phyloP scores from a whole-genome alignment of 2,329 filamentous ascomycete genomes.

The Exophiala lecanii-corni region DNA sequence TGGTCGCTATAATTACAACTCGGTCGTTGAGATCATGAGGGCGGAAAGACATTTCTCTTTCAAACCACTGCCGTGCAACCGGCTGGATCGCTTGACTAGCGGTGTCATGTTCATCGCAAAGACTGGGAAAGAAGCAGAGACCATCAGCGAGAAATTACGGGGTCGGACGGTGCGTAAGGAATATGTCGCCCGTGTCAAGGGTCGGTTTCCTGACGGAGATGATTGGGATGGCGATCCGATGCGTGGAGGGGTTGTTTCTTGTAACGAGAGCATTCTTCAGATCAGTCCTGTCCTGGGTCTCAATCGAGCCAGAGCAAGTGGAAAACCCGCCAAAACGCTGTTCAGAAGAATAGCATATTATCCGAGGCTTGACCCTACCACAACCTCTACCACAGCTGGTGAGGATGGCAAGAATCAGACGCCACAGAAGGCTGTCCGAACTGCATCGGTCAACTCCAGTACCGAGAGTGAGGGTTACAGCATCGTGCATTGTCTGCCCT shows the following conservation, averaged over 20 bases:
- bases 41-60: constrained; percentile 60
- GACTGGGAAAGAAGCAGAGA: constrained; percentile 71
- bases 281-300: constrained; percentile 93
- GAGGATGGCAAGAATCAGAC: not conserved
- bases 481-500: constrained; percentile 86
- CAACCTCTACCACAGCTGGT: no score
- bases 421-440: constrained; percentile 30
- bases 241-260: constrained; percentile 65
- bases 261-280: constrained; percentile 86
- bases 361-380: no score
- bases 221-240: constrained; percentile 22
- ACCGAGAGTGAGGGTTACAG: constrained; percentile 70
- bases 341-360: constrained; percentile 95
- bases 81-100: constrained; percentile 89
- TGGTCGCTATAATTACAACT: constrained; percentile 93
- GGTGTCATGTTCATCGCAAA: constrained; percentile 99
- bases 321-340: constrained; percentile 82
- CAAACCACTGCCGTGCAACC: constrained; percentile 72
- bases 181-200: constrained; percentile 86
- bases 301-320: constrained; percentile 89
- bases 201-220: constrained; percentile 74
- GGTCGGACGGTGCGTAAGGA: constrained; percentile 85
- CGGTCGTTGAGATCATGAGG: constrained; percentile 87
- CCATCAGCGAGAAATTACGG: constrained; percentile 70
- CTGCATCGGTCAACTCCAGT: constrained; percentile 31